A percentile compares a stretch with the other conserved stretches of the same genome.
Conservation (phyloP, 352 stramenopile genomes). For the Sclerospora graminicola region DNA sequence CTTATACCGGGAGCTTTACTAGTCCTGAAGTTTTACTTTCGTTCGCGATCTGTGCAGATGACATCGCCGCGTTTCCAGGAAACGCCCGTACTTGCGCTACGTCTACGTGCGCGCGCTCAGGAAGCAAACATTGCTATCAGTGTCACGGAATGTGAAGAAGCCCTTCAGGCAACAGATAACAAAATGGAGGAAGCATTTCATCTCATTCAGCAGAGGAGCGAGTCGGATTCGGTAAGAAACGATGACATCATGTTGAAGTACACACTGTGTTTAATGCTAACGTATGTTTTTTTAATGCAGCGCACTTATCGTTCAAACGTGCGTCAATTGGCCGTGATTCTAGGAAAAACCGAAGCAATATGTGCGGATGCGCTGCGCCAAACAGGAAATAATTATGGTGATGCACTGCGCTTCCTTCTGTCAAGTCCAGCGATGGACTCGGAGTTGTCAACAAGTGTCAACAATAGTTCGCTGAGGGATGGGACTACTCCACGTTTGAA, state of each 20-base stretch:
- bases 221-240: conserved; percentile 6
- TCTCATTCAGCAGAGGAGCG: conserved; percentile 7
- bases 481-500: neutral
- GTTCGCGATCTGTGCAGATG: conserved; percentile 7
- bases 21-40: neutral
- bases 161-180: conserved; percentile 20
- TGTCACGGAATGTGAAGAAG: conserved; percentile 32
- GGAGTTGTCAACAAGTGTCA: conserved; percentile 5
- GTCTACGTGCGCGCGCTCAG: conserved; percentile 19
- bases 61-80: conserved; percentile 8
- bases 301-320: conserved; percentile 30
- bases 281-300: conserved; percentile 4
- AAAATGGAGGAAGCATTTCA: conserved; percentile 24
- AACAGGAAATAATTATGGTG: conserved; percentile 36
- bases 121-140: conserved; percentile 20
- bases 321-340: conserved; percentile 34
- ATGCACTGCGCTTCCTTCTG: conserved; percentile 49
- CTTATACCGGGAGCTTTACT: too few relatives aligned
- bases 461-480: neutral
- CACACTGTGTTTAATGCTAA: conserved; percentile 1
- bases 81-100: conserved; percentile 14
- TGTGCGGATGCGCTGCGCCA: conserved; percentile 50
- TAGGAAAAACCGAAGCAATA: conserved; percentile 35
- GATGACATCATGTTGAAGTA: neutral
- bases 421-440: conserved; percentile 23